These are phyloP conservation scores for Boletellus ananas DNA, from an alignment of 768 basidiomycete genomes.

Conservation along the genomic window DNA sequence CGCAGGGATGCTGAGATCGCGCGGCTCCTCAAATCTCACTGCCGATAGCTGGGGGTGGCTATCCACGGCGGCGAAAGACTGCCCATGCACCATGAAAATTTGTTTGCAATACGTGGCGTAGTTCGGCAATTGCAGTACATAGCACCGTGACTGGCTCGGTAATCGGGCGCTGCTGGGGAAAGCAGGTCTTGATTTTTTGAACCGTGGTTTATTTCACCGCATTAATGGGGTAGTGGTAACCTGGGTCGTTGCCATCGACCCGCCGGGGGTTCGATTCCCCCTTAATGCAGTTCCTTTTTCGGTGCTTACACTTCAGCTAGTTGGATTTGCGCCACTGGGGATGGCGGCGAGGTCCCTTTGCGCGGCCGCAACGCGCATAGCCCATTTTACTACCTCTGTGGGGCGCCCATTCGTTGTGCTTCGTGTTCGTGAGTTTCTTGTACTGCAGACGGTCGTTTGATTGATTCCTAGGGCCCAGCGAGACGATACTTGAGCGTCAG, in stretches of 20 bases:
- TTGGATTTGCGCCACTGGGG: background rate
- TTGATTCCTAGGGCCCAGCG: slow-evolving; percentile 1
- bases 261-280: slow-evolving; percentile 87
- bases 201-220: slow-evolving; percentile 14
- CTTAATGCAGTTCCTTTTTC: slow-evolving; percentile 56
- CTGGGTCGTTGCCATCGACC: slow-evolving; percentile 74
- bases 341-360: slow-evolving; percentile 1
- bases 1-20: no score
- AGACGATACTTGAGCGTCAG: slow-evolving; percentile 5
- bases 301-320: background rate
- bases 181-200: no score
- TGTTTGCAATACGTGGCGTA: no score
- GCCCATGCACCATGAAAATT: no score
- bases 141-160: no score
- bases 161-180: no score
- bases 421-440: slow-evolving; percentile 15
- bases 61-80: no score
- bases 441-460: background rate
- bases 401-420: background rate
- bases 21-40: no score
- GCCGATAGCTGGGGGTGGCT: no score
- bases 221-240: slow-evolving; percentile 67
- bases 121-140: no score
- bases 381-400: background rate
- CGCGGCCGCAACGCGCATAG: background rate